These are phyloP conservation scores for Thermoascus crustaceus DNA, from an alignment of 2,329 filamentous ascomycete species.

Conservation along the genomic window DNA sequence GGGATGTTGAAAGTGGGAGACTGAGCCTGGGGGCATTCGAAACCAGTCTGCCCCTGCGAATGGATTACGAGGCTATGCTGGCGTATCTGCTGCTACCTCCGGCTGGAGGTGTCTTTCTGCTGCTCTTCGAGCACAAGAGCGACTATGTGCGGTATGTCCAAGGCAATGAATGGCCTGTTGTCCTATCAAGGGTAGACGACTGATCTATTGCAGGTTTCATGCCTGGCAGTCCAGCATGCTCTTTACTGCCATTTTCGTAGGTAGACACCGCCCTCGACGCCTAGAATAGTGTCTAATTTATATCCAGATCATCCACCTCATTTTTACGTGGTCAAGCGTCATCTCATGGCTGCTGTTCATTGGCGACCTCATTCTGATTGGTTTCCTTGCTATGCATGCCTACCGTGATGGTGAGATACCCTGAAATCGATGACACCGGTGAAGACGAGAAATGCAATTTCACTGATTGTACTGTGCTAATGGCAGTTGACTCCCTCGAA, in stretches of 20 bases:
- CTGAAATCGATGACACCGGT: neutral
- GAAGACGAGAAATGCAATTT: neutral
- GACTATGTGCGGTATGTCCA: conserved; percentile 77
- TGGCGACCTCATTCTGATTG: conserved; percentile 67
- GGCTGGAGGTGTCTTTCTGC: conserved; percentile 70
- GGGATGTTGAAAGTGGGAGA: conserved; percentile 43
- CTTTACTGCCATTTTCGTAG: conserved; percentile 60
- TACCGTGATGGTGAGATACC: conserved; percentile 66
- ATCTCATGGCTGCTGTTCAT: conserved; percentile 78
- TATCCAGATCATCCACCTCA: conserved; percentile 66
- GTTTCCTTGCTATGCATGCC: conserved; percentile 65
- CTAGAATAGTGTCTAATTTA: neutral
- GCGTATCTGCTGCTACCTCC: conserved; percentile 83
- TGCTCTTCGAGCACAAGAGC: conserved; percentile 86
- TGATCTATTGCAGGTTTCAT: conserved; percentile 60
- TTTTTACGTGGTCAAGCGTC: conserved; percentile 77
- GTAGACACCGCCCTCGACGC: conserved; percentile 14
- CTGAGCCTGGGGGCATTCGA: conserved; percentile 73
- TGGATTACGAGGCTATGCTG: conserved; percentile 84
- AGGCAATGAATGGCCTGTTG: neutral
- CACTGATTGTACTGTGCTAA: neutral
- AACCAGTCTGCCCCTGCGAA: conserved; percentile 74
- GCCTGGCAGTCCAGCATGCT: conserved; percentile 88
- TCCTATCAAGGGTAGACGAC: conserved; percentile 1
- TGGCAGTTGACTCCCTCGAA: conserved; percentile 52